These are phyloP conservation scores for Monosporascus sp. DNA, from an alignment of 2,329 filamentous ascomycete species.

Conservation along the genomic window DNA sequence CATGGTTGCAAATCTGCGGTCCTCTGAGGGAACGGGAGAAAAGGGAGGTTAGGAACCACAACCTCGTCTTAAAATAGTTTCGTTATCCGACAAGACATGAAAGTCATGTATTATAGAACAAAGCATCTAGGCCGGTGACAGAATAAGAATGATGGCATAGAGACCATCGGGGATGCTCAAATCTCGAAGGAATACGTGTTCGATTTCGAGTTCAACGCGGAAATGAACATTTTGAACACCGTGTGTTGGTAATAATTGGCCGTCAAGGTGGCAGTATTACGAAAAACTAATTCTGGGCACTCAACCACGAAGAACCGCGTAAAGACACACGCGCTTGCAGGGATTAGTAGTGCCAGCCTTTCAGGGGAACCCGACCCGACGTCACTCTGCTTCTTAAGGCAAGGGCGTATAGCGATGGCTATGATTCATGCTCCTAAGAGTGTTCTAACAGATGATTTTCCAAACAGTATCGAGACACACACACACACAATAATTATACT, in stretches of 20 bases:
- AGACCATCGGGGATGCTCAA: not conserved
- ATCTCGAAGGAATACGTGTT: not conserved
- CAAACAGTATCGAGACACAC: too few relatives aligned
- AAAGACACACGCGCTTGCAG: not conserved
- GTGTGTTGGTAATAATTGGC: not conserved
- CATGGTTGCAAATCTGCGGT: conserved; percentile 34
- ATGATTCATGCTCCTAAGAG: too few relatives aligned
- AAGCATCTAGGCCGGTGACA: not conserved
- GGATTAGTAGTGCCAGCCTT: not conserved
- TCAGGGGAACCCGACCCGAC: not conserved
- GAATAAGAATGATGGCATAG: not conserved
- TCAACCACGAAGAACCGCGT: not conserved
- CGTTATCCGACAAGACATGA: not conserved
- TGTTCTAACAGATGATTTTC: too few relatives aligned
- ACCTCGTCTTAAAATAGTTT: not conserved
- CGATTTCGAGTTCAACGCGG: not conserved
- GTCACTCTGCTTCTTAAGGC: not conserved
- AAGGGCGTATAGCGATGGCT: too few relatives aligned
- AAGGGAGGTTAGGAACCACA: not conserved
- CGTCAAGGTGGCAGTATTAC: not conserved
- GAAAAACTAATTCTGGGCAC: not conserved
- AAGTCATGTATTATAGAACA: not conserved
- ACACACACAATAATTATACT: too few relatives aligned
- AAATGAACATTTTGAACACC: not conserved
- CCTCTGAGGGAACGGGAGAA: not conserved